Percentiles rank a stretch among this genome's conserved stretches.
phyloP scores from a whole-genome alignment of 1,139 yeast genomes.

The Nakaseomyces kungkrabaensis region DNA sequence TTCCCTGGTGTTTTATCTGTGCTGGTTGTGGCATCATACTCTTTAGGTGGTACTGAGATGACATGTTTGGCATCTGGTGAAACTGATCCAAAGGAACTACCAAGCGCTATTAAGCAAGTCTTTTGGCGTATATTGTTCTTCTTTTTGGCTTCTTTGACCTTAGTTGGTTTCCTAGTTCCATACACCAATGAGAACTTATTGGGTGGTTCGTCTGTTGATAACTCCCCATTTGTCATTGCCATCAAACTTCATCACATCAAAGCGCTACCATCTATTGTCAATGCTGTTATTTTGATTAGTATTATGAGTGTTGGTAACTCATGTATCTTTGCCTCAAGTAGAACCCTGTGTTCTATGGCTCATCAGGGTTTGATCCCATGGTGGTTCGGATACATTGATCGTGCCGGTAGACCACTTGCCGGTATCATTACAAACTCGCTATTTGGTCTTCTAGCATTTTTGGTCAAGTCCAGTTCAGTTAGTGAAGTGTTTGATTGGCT shows the following conservation, averaged over 20 bases:
- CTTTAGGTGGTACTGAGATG: constrained; percentile 74
- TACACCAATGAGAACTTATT: constrained; percentile 43
- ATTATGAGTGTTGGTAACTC: constrained; percentile 69
- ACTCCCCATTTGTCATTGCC: constrained; percentile 61
- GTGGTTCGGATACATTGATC: constrained; percentile 49
- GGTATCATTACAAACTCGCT: constrained; percentile 57
- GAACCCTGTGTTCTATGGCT: constrained; percentile 75
- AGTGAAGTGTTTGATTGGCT: constrained; percentile 63
- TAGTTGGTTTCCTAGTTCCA: constrained; percentile 62
- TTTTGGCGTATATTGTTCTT: constrained; percentile 62
- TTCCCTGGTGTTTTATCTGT: constrained; percentile 76
- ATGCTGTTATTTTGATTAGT: constrained; percentile 61
- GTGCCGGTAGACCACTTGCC: constrained; percentile 54
- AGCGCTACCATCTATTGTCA: constrained; percentile 61
- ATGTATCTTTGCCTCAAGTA: constrained; percentile 66
- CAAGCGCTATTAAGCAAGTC: constrained; percentile 62
- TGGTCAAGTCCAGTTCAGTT: constrained; percentile 51
- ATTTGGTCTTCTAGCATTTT: constrained; percentile 76
- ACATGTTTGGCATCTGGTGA: constrained; percentile 84
- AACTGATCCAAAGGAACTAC: constrained; percentile 58
- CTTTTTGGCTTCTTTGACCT: constrained; percentile 48
- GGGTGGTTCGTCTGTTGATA: constrained; percentile 35
- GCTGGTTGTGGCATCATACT: constrained; percentile 73
- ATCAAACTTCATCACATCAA: constrained; percentile 48
- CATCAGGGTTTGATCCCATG: constrained; percentile 74